Conservation (phyloP, 164 flowering plant species). For the Piper betle region DNA sequence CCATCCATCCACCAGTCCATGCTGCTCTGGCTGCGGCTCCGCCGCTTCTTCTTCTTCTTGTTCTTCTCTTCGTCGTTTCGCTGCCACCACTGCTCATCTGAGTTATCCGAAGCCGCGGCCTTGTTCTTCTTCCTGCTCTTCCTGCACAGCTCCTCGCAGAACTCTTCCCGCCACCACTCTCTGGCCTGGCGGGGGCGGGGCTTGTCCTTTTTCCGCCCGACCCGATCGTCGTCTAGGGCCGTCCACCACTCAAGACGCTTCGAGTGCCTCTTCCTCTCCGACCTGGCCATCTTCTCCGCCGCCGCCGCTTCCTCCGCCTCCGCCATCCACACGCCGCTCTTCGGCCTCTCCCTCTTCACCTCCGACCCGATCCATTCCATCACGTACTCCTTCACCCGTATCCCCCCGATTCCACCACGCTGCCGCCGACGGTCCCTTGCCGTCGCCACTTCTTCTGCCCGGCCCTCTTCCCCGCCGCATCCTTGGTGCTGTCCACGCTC, state of each 20-base stretch:
- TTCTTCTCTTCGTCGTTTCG: slow-evolving; percentile 37
- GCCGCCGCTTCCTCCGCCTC: slow-evolving; percentile 8
- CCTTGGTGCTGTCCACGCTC: slow-evolving; percentile 61
- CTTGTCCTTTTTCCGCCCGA: slow-evolving; percentile 36
- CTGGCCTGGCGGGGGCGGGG: slow-evolving; percentile 33
- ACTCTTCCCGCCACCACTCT: slow-evolving; percentile 98
- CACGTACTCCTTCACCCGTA: slow-evolving; percentile 76
- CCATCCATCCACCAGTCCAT: slow-evolving; percentile 89
- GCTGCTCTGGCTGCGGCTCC: slow-evolving; percentile 41
- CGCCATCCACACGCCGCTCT: slow-evolving; percentile 42
- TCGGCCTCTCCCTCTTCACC: slow-evolving; percentile 76
- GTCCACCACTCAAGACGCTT: slow-evolving; percentile 80
- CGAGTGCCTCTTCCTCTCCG: slow-evolving; percentile 29
- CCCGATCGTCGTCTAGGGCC: slow-evolving; percentile 46
- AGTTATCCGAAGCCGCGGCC: slow-evolving; percentile 6
- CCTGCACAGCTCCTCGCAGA: slow-evolving; percentile 57
- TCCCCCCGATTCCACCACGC: slow-evolving; percentile 47
- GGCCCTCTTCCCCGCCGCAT: slow-evolving; percentile 12
- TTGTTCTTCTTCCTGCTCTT: slow-evolving; percentile 39
- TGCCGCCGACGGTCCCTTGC: slow-evolving; percentile 86
- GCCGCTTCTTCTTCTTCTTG: slow-evolving; percentile 27
- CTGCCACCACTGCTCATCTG: slow-evolving; percentile 53
- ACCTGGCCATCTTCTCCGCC: slow-evolving; percentile 8
- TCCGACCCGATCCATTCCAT: slow-evolving; percentile 98
- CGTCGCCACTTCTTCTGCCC: slow-evolving; percentile 32